Base-by-base conservation (phyloP, 371 early-diverging fungal species). In the Mortierella sp. region DNA sequence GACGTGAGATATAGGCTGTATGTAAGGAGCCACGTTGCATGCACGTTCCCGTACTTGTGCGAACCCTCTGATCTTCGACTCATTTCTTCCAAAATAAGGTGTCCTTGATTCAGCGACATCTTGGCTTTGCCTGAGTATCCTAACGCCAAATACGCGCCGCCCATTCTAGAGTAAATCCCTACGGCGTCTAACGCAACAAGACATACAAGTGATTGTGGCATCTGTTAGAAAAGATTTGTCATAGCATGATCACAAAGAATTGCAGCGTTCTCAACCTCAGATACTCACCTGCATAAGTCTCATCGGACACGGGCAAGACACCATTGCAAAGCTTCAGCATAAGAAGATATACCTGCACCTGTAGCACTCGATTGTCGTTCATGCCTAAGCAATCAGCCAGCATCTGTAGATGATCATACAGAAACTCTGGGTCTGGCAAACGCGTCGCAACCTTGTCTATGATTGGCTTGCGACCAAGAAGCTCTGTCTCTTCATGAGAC, bases 111-210 rank as follows among this genome's bases (percentile, higher is more conserved):
- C 43, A 89, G 81, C 10, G 88, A 87, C 17, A 81, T 41, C 6
- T 81, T 84, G 2, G 91, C 89, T 62, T 88, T 88, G 12, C 90
- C 91, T 1, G 88, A 85, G 54, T 88, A 92, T 0, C 92, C 92
- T 3, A 91, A 57, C 1, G 82, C 78, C 8, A 83, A 61, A 55
- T 90, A 90, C 1, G 83, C 69, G 7, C 70, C 64, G 0, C 82
- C 87, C 57, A 92, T 87, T 4, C 78, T 71, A 7, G 85, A 60
- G 29, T 78, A 84, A 7, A 86, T 71, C n/a, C 79, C 51, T 1
- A 88, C 68, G 9, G 83, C 83, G 24, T 86, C 89, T 82, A 72
- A 19, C 19, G 25, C 6, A 27, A 39, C 19, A 52, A 39, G 4
- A 5, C n/a, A 21, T 39, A 52, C 13, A 27, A 34, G 39, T 2